Base-by-base conservation (phyloP, 768 basidiomycete genomes). In the Mycena crocata region DNA sequence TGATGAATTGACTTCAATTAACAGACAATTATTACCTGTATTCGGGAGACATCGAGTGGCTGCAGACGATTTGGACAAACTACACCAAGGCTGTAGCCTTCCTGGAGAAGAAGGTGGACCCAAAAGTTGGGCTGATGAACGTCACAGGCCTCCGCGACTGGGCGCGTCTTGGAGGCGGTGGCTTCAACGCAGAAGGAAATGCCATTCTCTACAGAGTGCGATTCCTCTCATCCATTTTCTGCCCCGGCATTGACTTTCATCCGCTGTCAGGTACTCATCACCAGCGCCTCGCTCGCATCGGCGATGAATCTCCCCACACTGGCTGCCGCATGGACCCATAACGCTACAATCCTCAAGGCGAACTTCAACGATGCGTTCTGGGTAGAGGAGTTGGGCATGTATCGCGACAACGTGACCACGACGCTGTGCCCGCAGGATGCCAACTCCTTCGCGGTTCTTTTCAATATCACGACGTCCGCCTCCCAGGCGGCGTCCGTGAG, bases 71-170 rank as follows among this genome's bases (percentile, higher is more conserved):
- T 5, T 89, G 87, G 86, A 60, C 80, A 30, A 88, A 88, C 71
- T 87, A 86, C 68, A 88, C 87, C 5, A 84, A 83, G 62, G 88
- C 87, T 0, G 84, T 88, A 1, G 80, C 79, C 5, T 89, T 85
- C 71, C 75, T 89, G 23, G 84, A 85, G 62, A 80, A 80, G 26
- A 86, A 87, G 55, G 86, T 89, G 0, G 84, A 85, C 52, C 37
- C 60, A 0, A 70, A 68, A 1, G 80, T 82, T 0, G 87, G 87
- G 0, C 72, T 89, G 42, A 85, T 88, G 74, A 81, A 89, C 64
- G 82, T 88, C 8, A 88, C 88, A 17, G 86, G 88, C 0, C 73
- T 86, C 44, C 72, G 85, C 14, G 88, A 89, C 70, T 89, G 87
- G 88, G 88, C 85, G 9, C 76, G 87, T 28, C 76, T 82, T 8